A percentile compares a stretch with the other conserved stretches of the same genome.
These are phyloP conservation scores for Aspergillus alliaceus DNA, from an alignment of 2,329 filamentous ascomycete genomes.

Conservation along the genomic window DNA sequence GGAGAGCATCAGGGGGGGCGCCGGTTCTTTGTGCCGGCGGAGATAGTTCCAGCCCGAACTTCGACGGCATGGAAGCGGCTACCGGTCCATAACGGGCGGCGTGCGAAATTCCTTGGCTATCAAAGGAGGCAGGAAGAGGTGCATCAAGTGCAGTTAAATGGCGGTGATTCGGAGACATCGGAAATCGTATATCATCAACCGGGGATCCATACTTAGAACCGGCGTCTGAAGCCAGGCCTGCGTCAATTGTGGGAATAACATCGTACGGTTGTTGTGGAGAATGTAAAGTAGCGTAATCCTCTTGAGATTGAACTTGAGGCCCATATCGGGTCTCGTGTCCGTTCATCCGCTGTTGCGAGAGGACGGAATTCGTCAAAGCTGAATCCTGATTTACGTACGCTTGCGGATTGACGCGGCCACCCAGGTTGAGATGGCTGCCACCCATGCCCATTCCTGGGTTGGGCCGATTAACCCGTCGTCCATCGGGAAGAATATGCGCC, in stretches of 20 bases:
- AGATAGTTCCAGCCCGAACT: constrained; percentile 79
- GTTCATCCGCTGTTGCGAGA: constrained; percentile 61
- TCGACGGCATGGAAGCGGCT: constrained; percentile 87
- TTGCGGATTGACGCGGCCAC: constrained; percentile 66
- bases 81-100: constrained; percentile 87
- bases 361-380: constrained; percentile 72
- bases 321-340: constrained; percentile 48
- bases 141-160: constrained; percentile 91
- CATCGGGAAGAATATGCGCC: constrained; percentile 91
- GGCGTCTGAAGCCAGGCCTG: constrained; percentile 58
- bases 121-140: constrained; percentile 89
- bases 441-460: constrained; percentile 46
- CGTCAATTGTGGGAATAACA: constrained; percentile 57
- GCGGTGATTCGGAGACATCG: constrained; percentile 71
- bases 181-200: constrained; percentile 72
- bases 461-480: constrained; percentile 81
- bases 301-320: constrained; percentile 42
- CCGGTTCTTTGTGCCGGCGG: constrained; percentile 70
- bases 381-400: constrained; percentile 65
- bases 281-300: constrained; percentile 44
- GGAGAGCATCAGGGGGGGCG: constrained; percentile 64
- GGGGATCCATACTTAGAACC: constrained; percentile 79
- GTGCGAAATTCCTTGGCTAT: constrained; percentile 91
- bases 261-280: constrained; percentile 46
- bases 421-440: constrained; percentile 63